A percentile compares a stretch with the other conserved stretches of the same genome.
These are phyloP conservation scores for Ophiosphaerella narmari DNA, from an alignment of 2,329 filamentous ascomycete species.

Conservation along the genomic window DNA sequence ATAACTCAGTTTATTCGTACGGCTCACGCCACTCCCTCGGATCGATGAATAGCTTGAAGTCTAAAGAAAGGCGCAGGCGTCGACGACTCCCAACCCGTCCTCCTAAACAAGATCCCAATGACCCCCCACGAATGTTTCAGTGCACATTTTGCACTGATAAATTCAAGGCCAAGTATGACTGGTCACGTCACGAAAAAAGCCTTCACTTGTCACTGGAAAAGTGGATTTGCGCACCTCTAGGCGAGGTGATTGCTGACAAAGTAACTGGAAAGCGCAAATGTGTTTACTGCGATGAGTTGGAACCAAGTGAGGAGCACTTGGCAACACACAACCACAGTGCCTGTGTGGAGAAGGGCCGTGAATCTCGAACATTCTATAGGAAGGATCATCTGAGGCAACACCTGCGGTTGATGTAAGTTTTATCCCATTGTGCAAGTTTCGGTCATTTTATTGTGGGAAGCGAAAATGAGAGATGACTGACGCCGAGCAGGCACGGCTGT, in stretches of 20 bases:
- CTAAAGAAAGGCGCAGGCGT: constrained; percentile 62
- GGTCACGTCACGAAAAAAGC: constrained; percentile 48
- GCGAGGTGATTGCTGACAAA: constrained; percentile 61
- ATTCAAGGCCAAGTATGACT: constrained; percentile 49
- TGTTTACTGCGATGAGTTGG: constrained; percentile 61
- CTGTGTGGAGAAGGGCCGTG: constrained; percentile 69
- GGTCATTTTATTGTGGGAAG: not conserved
- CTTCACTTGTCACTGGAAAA: constrained; percentile 47
- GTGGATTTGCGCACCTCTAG: constrained; percentile 62
- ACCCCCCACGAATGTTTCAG: constrained; percentile 36
- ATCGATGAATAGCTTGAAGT: constrained; percentile 59
- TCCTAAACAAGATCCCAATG: constrained; percentile 27
- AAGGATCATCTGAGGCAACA: constrained; percentile 68
- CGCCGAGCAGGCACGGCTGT: constrained; percentile 51
- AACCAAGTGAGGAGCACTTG: constrained; percentile 61
- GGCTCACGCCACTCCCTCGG: constrained; percentile 61
- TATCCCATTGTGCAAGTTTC: not conserved
- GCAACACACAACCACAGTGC: constrained; percentile 64
- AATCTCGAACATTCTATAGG: constrained; percentile 67
- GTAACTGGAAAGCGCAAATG: constrained; percentile 61
- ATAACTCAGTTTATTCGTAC: constrained; percentile 61
- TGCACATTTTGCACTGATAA: constrained; percentile 48
- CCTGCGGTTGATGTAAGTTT: constrained; percentile 56
- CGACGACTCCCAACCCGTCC: constrained; percentile 54
- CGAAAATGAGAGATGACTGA: not conserved